Conservation (phyloP, 2,329 filamentous ascomycete genomes). For the Penicillium brevicompactum region DNA sequence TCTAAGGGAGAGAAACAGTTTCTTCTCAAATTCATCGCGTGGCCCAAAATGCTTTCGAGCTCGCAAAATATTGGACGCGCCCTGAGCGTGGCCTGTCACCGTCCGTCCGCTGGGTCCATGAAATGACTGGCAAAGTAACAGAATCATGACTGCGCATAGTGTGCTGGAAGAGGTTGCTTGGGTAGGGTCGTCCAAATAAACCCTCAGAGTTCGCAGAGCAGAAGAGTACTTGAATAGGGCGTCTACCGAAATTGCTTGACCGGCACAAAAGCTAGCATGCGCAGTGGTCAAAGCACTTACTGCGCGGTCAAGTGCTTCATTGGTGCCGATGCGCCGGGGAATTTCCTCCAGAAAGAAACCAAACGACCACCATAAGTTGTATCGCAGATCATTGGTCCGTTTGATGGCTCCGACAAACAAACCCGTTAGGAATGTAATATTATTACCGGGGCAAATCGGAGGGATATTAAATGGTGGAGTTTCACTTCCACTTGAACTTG, state of each 20-base stretch:
- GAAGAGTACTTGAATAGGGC: conserved; percentile 35
- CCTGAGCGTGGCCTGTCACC: conserved; percentile 36
- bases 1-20: conserved; percentile 36
- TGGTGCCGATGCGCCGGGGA: conserved; percentile 49
- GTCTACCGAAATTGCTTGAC: conserved; percentile 15
- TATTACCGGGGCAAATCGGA: conserved; percentile 33
- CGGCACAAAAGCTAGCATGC: conserved; percentile 29
- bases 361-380: conserved; percentile 51
- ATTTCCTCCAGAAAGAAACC: conserved; percentile 51
- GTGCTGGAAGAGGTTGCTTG: conserved; percentile 37
- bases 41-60: conserved; percentile 33
- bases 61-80: conserved; percentile 39
- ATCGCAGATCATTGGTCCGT: conserved; percentile 47
- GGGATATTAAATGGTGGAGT: not conserved
- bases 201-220: conserved; percentile 31
- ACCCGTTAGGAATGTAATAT: conserved; percentile 33
- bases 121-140: conserved; percentile 37
- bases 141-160: conserved; percentile 40
- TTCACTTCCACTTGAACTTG: not conserved
- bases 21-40: conserved; percentile 37
- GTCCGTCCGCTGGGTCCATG: conserved; percentile 16
- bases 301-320: conserved; percentile 49
- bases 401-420: conserved; percentile 37
- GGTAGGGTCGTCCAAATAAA: conserved; percentile 32
- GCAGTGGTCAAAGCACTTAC: conserved; percentile 33